Evolutionary conservation across 1,284 basidiomycete genomes (phyloP), one percentile per base, ranked within the genome.

Genomic region (Coniferiporia sulphurascens): DNA sequence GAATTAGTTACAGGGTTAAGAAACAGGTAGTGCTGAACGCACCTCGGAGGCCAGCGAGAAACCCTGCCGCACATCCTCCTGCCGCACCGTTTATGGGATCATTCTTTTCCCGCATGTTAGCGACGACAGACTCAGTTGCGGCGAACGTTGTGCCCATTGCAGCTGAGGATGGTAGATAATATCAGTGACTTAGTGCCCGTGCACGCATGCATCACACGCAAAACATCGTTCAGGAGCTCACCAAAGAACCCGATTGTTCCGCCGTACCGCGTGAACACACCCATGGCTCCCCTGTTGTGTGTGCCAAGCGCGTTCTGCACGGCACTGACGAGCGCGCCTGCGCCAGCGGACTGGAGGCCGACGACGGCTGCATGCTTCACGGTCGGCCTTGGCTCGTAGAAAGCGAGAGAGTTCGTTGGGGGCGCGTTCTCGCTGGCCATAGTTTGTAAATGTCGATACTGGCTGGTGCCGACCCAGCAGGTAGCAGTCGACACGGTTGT

Each of bases 111-210:
- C 95, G 83, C 63, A 85, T 74, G 74, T 98, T 98, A 61, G 92
- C 91, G 17, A 92, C 84, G 36, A 80, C 75, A 7, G 91, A 78
- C 69, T 96, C 90, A 3, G 91, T 91, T 68, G 88, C 84, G 15
- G 93, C 89, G 71, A 91, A 98, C 32, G 89, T 83, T 63, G 87
- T 89, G 48, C 93, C 95, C 85, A 96, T 90, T n/a, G 91, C 93
- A 68, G 92, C 93, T 95, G 64, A 4, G 13, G 52, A 41, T 53
- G 21, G 35, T 41, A n/a, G 12, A 36, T 15, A 13, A 7, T 17
- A 12, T 15, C 49, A 50, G 19, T n/a, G 17, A 17, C 12, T 12
- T 3, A 7, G 13, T 41, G 38, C 17, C 1, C 21, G 38, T 41
- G 38, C 5, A 53, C 22, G 21, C 32, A 15, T 22, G 21, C 19